Percentiles rank a stretch among this genome's conserved stretches.
These are phyloP conservation scores for Ophiocordyceps sinensis DNA, from an alignment of 2,329 filamentous ascomycete genomes.

Conservation along the genomic window DNA sequence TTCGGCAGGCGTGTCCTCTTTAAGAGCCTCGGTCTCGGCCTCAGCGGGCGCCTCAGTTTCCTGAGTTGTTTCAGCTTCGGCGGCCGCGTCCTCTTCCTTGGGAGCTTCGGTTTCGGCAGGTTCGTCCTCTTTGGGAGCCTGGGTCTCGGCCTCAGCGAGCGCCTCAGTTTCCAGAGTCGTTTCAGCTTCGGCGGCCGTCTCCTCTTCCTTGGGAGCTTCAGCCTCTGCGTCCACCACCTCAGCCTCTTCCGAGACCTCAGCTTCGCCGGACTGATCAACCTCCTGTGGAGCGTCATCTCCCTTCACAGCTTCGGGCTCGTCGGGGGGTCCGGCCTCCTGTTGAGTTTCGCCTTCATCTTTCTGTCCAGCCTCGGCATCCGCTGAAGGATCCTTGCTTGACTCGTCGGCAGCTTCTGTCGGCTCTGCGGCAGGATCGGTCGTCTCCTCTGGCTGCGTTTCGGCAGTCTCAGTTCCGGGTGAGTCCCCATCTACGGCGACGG, in stretches of 20 bases:
- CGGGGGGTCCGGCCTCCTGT: too few species aligned
- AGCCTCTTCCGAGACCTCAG: background rate
- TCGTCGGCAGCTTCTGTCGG: background rate
- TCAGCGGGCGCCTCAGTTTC: background rate
- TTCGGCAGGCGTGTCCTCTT: background rate
- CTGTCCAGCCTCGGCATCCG: background rate
- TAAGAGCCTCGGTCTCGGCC: background rate
- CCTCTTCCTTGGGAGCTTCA: constrained; percentile 5
- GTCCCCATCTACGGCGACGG: too few species aligned
- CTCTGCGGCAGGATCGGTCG: too few species aligned
- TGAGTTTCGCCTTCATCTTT: too few species aligned
- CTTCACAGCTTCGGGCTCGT: background rate
- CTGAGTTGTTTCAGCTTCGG: background rate
- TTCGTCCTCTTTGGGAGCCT: background rate
- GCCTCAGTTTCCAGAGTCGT: background rate
- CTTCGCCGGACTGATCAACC: background rate
- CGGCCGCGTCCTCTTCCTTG: background rate
- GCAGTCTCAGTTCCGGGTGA: too few species aligned
- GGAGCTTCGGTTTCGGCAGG: background rate
- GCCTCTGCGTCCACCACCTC: constrained; percentile 1
- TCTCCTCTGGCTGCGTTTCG: too few species aligned
- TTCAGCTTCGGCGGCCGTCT: background rate
- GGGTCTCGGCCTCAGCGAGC: background rate
- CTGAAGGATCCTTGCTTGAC: background rate
- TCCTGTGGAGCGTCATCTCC: background rate